Percentiles rank a stretch among this genome's conserved stretches.
Evolutionary conservation across 1,139 yeast species (phyloP).

Genomic region (Pichia terricola): DNA sequence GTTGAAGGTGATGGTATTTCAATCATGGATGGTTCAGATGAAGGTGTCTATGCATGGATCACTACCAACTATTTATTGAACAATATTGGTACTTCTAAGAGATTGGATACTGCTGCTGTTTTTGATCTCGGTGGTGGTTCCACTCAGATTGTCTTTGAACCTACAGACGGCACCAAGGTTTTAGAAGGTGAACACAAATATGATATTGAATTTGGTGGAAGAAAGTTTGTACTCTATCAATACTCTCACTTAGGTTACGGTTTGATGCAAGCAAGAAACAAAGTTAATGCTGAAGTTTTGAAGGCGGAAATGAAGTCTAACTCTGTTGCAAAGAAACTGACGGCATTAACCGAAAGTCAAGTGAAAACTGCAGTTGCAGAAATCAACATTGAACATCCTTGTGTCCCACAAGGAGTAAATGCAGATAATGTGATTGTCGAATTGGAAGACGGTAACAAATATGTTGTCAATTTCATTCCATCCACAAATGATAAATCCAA

Average conservation of each 20-base stretch:
- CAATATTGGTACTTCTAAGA: constrained; percentile 70
- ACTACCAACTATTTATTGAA: constrained; percentile 90
- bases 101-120: constrained; percentile 84
- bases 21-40: constrained; percentile 93
- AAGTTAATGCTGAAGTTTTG: constrained; percentile 56
- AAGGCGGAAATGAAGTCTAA: constrained; percentile 34
- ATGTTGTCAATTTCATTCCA: constrained; percentile 52
- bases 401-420: constrained; percentile 68
- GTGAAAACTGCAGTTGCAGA: constrained; percentile 34
- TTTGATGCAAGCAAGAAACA: constrained; percentile 84
- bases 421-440: constrained; percentile 48
- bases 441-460: constrained; percentile 36
- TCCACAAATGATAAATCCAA: constrained; percentile 45
- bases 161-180: constrained; percentile 53
- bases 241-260: constrained; percentile 95
- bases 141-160: constrained; percentile 96
- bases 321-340: constrained; percentile 21
- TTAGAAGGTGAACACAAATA: constrained; percentile 85
- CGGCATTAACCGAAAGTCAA: constrained; percentile 25
- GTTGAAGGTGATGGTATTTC: constrained; percentile 78
- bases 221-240: constrained; percentile 79
- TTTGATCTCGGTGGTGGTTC: constrained; percentile 98
- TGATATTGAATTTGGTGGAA: constrained; percentile 68
- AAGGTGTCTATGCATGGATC: constrained; percentile 99
- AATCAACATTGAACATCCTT: constrained; percentile 58